Conservation (phyloP, 208 protist species). For the Trypanosoma rangeli region DNA sequence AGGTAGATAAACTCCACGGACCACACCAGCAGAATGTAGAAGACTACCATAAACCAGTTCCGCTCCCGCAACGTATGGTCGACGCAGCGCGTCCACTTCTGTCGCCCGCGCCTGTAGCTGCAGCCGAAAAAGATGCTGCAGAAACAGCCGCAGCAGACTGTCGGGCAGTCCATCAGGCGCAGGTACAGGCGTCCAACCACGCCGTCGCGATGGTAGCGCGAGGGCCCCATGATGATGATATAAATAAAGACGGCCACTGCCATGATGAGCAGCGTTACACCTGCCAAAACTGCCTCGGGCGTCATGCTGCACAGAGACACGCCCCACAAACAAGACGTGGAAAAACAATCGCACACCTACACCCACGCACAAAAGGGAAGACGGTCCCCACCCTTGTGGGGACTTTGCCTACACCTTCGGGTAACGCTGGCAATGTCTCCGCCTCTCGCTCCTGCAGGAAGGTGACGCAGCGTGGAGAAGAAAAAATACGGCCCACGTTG, state of each 20-base stretch:
- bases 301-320: constrained; percentile 1
- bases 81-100: constrained; percentile 35
- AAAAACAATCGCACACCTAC: background rate
- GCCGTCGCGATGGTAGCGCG: constrained; percentile 85
- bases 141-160: constrained; percentile 38
- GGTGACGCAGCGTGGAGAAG: background rate
- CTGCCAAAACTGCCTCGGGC: constrained; percentile 33
- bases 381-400: background rate
- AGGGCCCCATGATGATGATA: constrained; percentile 88
- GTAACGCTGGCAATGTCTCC: too few relatives aligned
- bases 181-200: constrained; percentile 66
- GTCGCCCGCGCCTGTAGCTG: constrained; percentile 40
- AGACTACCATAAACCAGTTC: constrained; percentile 83
- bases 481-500: too few relatives aligned
- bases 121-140: constrained; percentile 51
- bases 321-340: background rate
- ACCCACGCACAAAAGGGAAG: constrained; percentile 5
- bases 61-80: constrained; percentile 51
- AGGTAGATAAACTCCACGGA: constrained; percentile 83
- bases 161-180: constrained; percentile 34
- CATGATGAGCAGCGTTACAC: constrained; percentile 40
- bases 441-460: background rate
- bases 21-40: constrained; percentile 87
- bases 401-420: too few relatives aligned
- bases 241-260: constrained; percentile 69